Percentiles rank a stretch among this genome's conserved stretches.
phyloP scores from a whole-genome alignment of 208 protist genomes.

The Porcisia hertigi region DNA sequence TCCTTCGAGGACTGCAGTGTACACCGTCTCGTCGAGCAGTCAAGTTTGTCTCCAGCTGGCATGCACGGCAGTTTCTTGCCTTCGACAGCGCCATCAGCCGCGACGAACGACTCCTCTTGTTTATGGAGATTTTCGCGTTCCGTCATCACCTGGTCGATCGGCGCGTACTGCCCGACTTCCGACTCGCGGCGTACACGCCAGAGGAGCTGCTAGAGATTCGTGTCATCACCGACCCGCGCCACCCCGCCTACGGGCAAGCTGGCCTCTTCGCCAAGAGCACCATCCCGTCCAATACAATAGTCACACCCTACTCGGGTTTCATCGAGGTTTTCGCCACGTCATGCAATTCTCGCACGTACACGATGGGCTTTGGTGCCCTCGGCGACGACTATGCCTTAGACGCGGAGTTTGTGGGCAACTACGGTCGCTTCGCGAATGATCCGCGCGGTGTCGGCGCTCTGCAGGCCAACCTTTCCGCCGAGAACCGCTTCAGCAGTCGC shows the following conservation, averaged over 20 bases:
- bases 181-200: conserved; percentile 51
- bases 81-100: conserved; percentile 78
- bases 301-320: conserved; percentile 82
- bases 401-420: conserved; percentile 89
- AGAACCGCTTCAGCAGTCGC: conserved; percentile 73
- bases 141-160: conserved; percentile 42
- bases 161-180: conserved; percentile 40
- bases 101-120: conserved; percentile 66
- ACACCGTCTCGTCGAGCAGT: conserved; percentile 66
- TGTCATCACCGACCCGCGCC: conserved; percentile 69
- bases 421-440: conserved; percentile 90
- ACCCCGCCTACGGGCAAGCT: conserved; percentile 88
- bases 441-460: conserved; percentile 72
- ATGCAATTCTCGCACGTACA: conserved; percentile 88
- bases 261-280: conserved; percentile 74
- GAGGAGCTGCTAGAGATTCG: conserved; percentile 83
- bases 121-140: conserved; percentile 70
- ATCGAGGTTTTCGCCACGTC: conserved; percentile 82
- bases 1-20: conserved; percentile 40
- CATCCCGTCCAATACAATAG: conserved; percentile 73
- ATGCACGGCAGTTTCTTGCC: conserved; percentile 71
- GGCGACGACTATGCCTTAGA: conserved; percentile 86
- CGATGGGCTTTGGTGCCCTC: conserved; percentile 85
- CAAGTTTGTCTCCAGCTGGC: conserved; percentile 59
- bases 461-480: conserved; percentile 73